These are phyloP conservation scores for Saxispiralis lemnorum DNA, from an alignment of 495 filamentous ascomycete genomes.

Conservation along the genomic window DNA sequence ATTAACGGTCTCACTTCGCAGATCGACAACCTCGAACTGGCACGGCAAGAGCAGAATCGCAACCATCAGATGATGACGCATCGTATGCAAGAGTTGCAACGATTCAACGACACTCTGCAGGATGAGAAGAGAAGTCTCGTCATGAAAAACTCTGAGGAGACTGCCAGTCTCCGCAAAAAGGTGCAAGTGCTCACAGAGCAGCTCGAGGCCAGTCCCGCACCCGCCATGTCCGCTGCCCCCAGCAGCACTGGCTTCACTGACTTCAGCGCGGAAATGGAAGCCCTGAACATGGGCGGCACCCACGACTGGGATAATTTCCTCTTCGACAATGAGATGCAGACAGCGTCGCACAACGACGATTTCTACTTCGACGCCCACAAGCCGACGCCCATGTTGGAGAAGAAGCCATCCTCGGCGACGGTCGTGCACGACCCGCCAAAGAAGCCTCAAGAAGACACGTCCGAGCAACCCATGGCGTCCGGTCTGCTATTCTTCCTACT, in stretches of 20 bases:
- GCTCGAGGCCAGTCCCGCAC: conserved; percentile 59
- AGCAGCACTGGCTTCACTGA: conserved; percentile 44
- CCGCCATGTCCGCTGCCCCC: conserved; percentile 37
- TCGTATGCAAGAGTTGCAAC: conserved; percentile 23
- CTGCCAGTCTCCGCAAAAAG: conserved; percentile 87
- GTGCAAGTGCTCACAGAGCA: conserved; percentile 74
- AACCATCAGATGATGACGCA: conserved; percentile 6
- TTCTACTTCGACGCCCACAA: conserved; percentile 33
- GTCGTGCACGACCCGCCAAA: conserved; percentile 38
- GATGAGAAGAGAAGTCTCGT: conserved; percentile 87
- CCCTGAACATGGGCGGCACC: conserved; percentile 54
- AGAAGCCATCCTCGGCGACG: conserved; percentile 16
- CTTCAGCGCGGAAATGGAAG: conserved; percentile 66
- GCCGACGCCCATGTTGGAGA: conserved; percentile 5
- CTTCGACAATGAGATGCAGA: conserved; percentile 32
- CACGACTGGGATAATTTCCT: conserved; percentile 60
- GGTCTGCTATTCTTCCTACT: conserved; percentile 52
- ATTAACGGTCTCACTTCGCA: conserved; percentile 70
- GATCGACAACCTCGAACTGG: conserved; percentile 27
- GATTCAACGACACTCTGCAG: conserved; percentile 58
- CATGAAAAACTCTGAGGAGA: conserved; percentile 77
- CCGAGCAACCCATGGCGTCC: conserved; percentile 23
- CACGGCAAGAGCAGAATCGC: background rate
- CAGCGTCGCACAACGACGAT: conserved; percentile 34
- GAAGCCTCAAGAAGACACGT: conserved; percentile 33